Conservation (phyloP, 805 yeast species). For the Yamadazyma akitaensis region DNA sequence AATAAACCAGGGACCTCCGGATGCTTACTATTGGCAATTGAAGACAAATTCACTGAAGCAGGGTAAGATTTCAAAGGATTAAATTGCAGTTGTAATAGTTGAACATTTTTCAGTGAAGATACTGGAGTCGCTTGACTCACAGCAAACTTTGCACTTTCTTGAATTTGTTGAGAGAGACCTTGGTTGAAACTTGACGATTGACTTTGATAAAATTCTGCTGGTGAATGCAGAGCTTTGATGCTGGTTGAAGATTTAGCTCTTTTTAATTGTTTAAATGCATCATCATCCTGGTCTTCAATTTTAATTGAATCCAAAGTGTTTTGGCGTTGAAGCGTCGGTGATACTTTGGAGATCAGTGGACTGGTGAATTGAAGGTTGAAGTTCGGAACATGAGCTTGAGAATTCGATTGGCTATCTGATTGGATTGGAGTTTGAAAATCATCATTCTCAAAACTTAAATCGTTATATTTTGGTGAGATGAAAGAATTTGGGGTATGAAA, state of each 20-base stretch:
- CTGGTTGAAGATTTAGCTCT: conserved; percentile 32
- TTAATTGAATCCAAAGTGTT: conserved; percentile 31
- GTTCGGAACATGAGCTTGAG: conserved; percentile 3
- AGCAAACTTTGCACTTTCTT: not conserved
- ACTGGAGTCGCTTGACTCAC: conserved; percentile 1
- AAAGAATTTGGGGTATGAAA: conserved; percentile 28
- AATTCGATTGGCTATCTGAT: conserved; percentile 12
- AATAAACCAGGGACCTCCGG: conserved; percentile 14
- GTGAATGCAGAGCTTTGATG: not conserved
- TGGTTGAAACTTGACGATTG: conserved; percentile 2
- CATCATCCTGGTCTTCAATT: conserved; percentile 40
- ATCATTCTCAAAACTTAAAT: conserved; percentile 16
- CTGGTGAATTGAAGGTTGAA: conserved; percentile 9
- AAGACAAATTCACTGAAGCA: conserved; percentile 52
- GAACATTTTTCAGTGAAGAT: conserved; percentile 15
- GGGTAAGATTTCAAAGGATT: conserved; percentile 39
- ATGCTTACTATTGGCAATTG: conserved; percentile 34
- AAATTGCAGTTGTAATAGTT: conserved; percentile 26
- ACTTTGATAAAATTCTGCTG: conserved; percentile 3
- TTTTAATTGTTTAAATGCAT: conserved; percentile 39
- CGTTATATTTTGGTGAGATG: conserved; percentile 23
- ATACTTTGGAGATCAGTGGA: conserved; percentile 9
- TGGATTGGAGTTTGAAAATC: conserved; percentile 25
- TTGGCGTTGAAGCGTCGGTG: conserved; percentile 18
- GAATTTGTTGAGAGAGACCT: not conserved